Evolutionary conservation across 139 green algal species (phyloP).

Genomic region (Gonium pectorale): DNA sequence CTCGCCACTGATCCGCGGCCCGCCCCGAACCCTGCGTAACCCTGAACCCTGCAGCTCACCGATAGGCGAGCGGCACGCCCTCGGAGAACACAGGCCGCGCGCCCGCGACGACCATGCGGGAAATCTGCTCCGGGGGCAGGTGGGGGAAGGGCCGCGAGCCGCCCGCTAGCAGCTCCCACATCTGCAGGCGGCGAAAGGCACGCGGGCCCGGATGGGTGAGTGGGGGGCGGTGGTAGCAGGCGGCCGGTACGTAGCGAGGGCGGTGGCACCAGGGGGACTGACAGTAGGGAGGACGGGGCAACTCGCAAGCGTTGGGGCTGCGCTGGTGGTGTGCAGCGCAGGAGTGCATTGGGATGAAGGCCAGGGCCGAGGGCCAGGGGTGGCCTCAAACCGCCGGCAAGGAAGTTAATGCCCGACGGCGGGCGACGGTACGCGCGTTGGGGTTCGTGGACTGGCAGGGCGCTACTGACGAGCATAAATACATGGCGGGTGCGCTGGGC

Average conservation of each 20-base stretch:
- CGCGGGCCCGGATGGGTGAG: neutral
- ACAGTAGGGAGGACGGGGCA: neutral
- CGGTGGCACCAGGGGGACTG: neutral
- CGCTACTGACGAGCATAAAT: neutral
- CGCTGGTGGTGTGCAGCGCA: neutral
- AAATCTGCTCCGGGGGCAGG: constrained; percentile 18
- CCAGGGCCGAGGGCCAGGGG: too few species aligned
- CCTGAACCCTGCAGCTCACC: neutral
- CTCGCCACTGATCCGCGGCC: too few species aligned
- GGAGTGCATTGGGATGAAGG: too few species aligned
- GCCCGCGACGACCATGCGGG: constrained; percentile 12
- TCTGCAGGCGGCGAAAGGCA: neutral
- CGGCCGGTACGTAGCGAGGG: too few species aligned
- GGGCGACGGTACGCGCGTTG: neutral
- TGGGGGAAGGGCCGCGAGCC: constrained; percentile 20
- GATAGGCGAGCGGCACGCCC: neutral
- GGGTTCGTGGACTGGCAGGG: neutral
- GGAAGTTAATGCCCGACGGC: too few species aligned
- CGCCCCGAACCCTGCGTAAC: too few species aligned
- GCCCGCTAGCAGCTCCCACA: constrained; percentile 31
- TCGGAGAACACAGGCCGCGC: constrained; percentile 13
- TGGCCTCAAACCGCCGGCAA: too few species aligned
- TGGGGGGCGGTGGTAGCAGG: too few species aligned
- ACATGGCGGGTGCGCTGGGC: too few species aligned
- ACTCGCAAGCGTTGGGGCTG: neutral